Evolutionary conservation across 192 early-diverging fungal genomes (phyloP).

Genomic region (Mycoemilia scoparia): DNA sequence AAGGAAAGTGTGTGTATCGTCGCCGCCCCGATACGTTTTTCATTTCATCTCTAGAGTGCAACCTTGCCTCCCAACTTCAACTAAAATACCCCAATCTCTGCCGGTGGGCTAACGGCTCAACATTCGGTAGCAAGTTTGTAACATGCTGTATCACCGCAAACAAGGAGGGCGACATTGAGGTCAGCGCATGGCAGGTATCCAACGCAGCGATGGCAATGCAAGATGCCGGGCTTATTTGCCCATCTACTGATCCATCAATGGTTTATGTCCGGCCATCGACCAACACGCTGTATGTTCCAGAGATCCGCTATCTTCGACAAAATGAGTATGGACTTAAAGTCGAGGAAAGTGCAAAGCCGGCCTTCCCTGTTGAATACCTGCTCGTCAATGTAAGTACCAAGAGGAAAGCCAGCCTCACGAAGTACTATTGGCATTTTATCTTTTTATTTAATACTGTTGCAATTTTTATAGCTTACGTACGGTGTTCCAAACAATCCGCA

Average conservation of each 20-base stretch:
- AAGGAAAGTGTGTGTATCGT: conserved; percentile 69
- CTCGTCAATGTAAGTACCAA: no score
- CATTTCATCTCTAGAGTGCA: conserved; percentile 73
- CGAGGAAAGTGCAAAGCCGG: conserved; percentile 76
- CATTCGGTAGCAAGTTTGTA: conserved; percentile 85
- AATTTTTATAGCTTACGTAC: no score
- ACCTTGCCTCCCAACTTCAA: conserved; percentile 75
- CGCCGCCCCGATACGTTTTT: conserved; percentile 88
- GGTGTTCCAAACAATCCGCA: conserved; percentile 71
- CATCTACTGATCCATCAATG: conserved; percentile 66
- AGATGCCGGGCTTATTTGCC: conserved; percentile 77
- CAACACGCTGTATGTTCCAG: conserved; percentile 75
- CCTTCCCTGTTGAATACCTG: conserved; percentile 93
- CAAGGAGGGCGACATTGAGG: conserved; percentile 65
- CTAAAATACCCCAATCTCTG: conserved; percentile 44
- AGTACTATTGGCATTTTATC: conserved; percentile 2
- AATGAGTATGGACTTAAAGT: conserved; percentile 86
- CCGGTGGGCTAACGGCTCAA: conserved; percentile 54
- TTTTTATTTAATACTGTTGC: conserved; percentile 4
- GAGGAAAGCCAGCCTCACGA: not conserved
- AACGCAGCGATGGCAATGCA: conserved; percentile 78
- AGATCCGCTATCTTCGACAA: conserved; percentile 89
- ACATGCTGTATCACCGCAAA: conserved; percentile 90
- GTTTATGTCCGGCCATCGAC: conserved; percentile 67
- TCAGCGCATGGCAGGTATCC: conserved; percentile 80